phyloP scores from a whole-genome alignment of 208 protist genomes.

The Trypanosoma platydactyli region DNA sequence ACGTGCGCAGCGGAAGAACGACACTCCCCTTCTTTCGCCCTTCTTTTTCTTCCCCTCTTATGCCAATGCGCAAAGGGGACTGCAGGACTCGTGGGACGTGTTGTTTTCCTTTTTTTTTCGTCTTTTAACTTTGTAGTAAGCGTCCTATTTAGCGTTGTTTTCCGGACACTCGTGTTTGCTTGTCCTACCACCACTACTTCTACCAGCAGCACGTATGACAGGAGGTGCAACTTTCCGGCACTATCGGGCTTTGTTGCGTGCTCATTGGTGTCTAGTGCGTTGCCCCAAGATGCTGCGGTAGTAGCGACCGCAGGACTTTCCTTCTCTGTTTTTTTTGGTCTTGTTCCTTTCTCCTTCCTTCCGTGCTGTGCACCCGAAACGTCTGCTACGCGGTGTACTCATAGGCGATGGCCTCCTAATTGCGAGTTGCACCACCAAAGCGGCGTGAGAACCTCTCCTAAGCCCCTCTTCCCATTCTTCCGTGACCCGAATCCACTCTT shows the following conservation, averaged over 20 bases:
- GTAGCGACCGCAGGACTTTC: not conserved
- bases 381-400: slow-evolving; percentile 32
- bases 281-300: slow-evolving; percentile 11
- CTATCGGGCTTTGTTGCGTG: slow-evolving; percentile 2
- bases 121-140: too few species aligned
- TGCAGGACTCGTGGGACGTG: too few species aligned
- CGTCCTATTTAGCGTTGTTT: too few species aligned
- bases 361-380: not conserved
- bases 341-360: not conserved
- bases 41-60: slow-evolving; percentile 6
- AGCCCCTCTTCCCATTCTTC: not conserved
- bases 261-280: slow-evolving; percentile 21
- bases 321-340: not conserved
- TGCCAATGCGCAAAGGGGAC: not conserved
- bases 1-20: too few species aligned
- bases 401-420: not conserved
- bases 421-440: slow-evolving; percentile 31
- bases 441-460: slow-evolving; percentile 23
- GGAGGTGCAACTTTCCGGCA: slow-evolving; percentile 25
- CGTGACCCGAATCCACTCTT: not conserved
- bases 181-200: too few species aligned
- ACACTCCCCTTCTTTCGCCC: too few species aligned
- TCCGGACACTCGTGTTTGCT: too few species aligned
- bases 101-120: too few species aligned
- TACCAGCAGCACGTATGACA: not conserved